These are phyloP conservation scores for Elaphomyces granulatus DNA, from an alignment of 495 filamentous ascomycete genomes.

Conservation along the genomic window DNA sequence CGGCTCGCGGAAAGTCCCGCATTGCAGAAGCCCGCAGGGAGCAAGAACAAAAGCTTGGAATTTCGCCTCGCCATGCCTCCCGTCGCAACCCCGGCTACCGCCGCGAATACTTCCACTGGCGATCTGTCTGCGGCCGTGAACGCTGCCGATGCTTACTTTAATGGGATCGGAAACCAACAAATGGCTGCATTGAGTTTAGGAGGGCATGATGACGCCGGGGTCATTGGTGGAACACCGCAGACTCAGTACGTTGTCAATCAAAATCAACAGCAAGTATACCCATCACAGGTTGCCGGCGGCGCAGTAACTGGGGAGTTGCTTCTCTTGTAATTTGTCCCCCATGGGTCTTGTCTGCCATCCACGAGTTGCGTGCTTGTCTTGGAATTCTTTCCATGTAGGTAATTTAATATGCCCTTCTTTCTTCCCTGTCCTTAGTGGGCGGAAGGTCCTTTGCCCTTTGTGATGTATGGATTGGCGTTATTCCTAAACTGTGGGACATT, in stretches of 20 bases:
- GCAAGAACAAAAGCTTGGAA: slow-evolving; percentile 27
- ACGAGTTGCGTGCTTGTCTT: too few species aligned
- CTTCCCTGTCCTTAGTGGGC: too few species aligned
- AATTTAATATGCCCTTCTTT: too few species aligned
- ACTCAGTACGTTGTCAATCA: slow-evolving; percentile 41
- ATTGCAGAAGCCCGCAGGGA: slow-evolving; percentile 51
- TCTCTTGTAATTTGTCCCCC: slow-evolving; percentile 20
- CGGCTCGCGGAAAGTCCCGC: slow-evolving; percentile 68
- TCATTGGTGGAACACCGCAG: slow-evolving; percentile 23
- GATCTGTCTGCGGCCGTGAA: slow-evolving; percentile 55
- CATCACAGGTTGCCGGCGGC: slow-evolving; percentile 34
- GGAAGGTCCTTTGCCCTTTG: too few species aligned
- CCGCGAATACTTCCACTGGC: slow-evolving; percentile 12
- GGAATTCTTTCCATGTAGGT: too few species aligned
- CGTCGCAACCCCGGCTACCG: slow-evolving; percentile 14
- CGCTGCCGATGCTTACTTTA: slow-evolving; percentile 79
- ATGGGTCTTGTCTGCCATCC: neutral
- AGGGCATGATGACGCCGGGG: slow-evolving; percentile 28
- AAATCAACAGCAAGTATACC: slow-evolving; percentile 39
- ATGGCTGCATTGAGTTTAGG: slow-evolving; percentile 54
- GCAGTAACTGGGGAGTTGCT: slow-evolving; percentile 37
- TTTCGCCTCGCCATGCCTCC: slow-evolving; percentile 10
- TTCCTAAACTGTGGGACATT: too few species aligned
- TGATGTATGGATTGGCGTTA: too few species aligned
- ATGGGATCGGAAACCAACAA: slow-evolving; percentile 51